phyloP scores from a whole-genome alignment of 1,284 basidiomycete genomes.

The Fomitopsis schrenkii region DNA sequence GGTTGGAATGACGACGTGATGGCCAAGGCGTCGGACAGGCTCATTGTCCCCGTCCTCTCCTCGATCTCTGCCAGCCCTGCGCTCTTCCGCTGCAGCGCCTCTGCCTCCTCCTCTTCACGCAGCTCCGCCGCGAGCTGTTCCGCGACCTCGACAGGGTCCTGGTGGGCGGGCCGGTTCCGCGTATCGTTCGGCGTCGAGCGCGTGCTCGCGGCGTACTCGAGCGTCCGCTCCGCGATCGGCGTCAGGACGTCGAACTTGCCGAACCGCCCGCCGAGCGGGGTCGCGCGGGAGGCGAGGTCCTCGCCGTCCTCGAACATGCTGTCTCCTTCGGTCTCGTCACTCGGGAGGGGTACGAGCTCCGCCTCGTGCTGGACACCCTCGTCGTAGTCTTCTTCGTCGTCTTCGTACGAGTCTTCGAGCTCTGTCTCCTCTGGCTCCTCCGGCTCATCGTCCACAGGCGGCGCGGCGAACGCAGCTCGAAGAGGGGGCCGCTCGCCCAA shows the following conservation, averaged over 20 bases:
- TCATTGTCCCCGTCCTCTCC: conserved; percentile 58
- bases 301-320: conserved; percentile 28
- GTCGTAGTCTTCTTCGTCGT: conserved; percentile 14
- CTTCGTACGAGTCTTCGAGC: conserved; percentile 8
- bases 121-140: conserved; percentile 27
- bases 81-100: conserved; percentile 23
- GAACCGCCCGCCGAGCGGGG: conserved; percentile 68
- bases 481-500: conserved; percentile 23
- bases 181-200: conserved; percentile 42
- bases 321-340: conserved; percentile 16
- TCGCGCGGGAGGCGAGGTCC: conserved; percentile 40
- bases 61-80: conserved; percentile 29
- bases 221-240: conserved; percentile 90
- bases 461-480: conserved; percentile 18
- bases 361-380: conserved; percentile 9
- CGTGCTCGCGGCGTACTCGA: conserved; percentile 76
- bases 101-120: conserved; percentile 25
- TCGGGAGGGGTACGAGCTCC: conserved; percentile 7
- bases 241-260: conserved; percentile 88
- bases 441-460: conserved; percentile 11
- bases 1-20: conserved; percentile 61
- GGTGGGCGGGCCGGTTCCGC: conserved; percentile 24
- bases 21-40: conserved; percentile 59
- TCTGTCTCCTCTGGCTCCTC: conserved; percentile 15
- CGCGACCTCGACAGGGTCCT: conserved; percentile 49